Base-by-base conservation (phyloP, 805 yeast genomes). In the Ogataea nonfermentans region DNA sequence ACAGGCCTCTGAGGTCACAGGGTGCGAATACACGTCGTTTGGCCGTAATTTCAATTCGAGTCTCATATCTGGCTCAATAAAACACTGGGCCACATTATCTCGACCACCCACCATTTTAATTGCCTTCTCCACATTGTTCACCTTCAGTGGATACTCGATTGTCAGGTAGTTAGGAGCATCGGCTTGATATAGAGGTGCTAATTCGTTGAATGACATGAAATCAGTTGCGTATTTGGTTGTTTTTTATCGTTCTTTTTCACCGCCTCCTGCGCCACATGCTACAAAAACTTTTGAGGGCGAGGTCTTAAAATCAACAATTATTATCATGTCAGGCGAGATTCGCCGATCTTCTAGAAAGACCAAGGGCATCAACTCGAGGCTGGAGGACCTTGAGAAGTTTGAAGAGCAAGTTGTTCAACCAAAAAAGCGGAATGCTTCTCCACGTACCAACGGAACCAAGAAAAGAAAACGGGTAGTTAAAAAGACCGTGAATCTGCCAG, bases 111-210 rank as follows among this genome's bases (percentile, higher is more conserved):
- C 74, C 78, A 83, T 76, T 5, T 62, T 59, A 9, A 89, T 60
- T 0, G 95, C 95, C 34, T 69, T 72, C 13, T 70, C 73, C 0
- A 75, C 63, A 55, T 89, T 72, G 26, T 71, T 69, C 6, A 90
- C 90, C 12, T 72, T 69, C 22, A 88, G 62, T 0, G 97, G 97
- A 43, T 84, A 71, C 55, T 90, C 97, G 12, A 90, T 74, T 2
- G 90, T 75, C 4, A 84, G 71, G 16, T 79, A 78, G 50, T 80
- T 79, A 7, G 95, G 93, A 1, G 85, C 70, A 49, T 85, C 93
- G 54, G 86, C 61, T 9, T 84, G 73, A 54, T 73, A 74, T 2
- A 37, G 13, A 1, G 55, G 44, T 9, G 57, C 53, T 6, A 35
- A 15, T 24, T 44, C 43, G 31, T 37, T 40, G 33, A 29, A 25